Evolutionary conservation across 129 eudicot species (phyloP).

Genomic region (Centella asiatica): DNA sequence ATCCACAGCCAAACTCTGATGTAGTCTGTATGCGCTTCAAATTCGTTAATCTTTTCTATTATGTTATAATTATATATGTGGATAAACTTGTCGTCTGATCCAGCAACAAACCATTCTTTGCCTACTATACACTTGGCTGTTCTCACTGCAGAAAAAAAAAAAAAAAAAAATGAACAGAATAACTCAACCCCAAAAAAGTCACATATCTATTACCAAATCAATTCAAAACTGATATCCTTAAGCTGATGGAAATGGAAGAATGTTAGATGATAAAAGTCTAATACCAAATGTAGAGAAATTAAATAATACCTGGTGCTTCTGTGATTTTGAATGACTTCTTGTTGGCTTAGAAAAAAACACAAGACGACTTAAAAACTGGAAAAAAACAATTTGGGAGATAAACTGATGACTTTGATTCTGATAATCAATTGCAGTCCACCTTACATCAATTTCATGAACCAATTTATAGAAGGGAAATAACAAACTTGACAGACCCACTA

Average conservation of each 20-base stretch:
- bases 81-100: conserved; percentile 34
- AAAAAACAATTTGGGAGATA: no score
- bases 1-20: conserved; percentile 35
- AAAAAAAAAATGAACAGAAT: not conserved
- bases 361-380: no score
- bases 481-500: no score
- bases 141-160: conserved; percentile 3
- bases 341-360: no score
- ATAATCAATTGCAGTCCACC: no score
- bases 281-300: not conserved
- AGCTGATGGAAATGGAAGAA: no score
- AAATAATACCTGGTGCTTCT: conserved; percentile 1
- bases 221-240: not conserved
- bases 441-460: no score
- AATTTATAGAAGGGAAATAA: no score
- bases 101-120: conserved; percentile 35
- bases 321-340: conserved; percentile 1
- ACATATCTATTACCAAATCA: not conserved
- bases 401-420: no score
- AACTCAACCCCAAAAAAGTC: not conserved
- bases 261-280: no score
- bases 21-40: conserved; percentile 36
- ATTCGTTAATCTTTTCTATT: conserved; percentile 29
- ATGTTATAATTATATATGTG: conserved; percentile 30
- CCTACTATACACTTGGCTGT: conserved; percentile 33